Evolutionary conservation across 441 rosid species (phyloP), one percentile per base, ranked within the genome.

Genomic region (Viola pubescens): DNA sequence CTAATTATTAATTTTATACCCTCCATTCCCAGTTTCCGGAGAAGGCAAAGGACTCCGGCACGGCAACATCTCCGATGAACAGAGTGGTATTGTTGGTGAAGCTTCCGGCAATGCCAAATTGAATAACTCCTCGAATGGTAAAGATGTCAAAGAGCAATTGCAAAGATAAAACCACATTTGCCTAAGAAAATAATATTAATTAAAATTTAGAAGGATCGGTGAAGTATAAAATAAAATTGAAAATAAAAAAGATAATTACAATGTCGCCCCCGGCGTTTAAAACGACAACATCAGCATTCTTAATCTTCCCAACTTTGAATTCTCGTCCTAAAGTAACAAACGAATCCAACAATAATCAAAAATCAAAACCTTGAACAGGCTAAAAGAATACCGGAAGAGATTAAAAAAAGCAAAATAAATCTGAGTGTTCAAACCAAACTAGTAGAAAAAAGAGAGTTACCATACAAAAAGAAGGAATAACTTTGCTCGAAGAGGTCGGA

Each of bases 81-180:
- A 74, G 34, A 0, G 62, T 56, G 43, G 66, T 61, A n/a, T 60
- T 54, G n/a, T 0, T 1, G 19, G 57, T 53, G 7, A 59, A 14
- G 19, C 67, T 70, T 43, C 75, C 78, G 4, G 78, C 75, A 2
- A 3, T 67, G 26, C 75, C 75, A 55, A 59, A 63, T 40, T 67
- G 69, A 58, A 74, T 61, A 14, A 74, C 52, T 11, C 75, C 78
- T 43, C 14, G 47, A 39, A 70, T 16, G 6, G 51, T 52, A 54
- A 74, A 60, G 4, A 39, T 19, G 41, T 70, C 67, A 0, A 74
- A n/a, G 13, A 74, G 69, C 39, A 57, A 42, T 70, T 74, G 75
- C 55, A 64, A 59, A 5, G 64, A 56, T 50, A 63, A 37, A 4
- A 54, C 78, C 16, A 68, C 72, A 56, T 74, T 74, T 26, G 62